These are phyloP conservation scores for Actinomucor elegans DNA, from an alignment of 371 early-diverging fungal genomes.

Conservation along the genomic window DNA sequence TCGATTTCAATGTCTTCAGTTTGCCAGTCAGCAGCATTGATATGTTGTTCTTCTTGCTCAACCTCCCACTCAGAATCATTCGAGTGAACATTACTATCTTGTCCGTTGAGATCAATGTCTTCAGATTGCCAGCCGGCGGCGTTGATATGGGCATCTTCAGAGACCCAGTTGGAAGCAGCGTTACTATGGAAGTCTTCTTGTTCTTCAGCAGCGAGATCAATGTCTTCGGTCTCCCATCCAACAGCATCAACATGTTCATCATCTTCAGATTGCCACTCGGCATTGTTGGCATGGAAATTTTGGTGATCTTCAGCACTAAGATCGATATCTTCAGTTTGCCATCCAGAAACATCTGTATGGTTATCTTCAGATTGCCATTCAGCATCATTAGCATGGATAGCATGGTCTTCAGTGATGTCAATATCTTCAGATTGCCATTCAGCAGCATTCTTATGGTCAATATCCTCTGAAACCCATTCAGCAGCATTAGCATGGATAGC, in stretches of 20 bases:
- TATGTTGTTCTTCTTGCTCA: slow-evolving; percentile 3
- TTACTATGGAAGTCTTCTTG: no score
- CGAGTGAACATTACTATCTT: neutral
- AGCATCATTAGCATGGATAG: neutral
- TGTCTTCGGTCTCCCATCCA: slow-evolving; percentile 4
- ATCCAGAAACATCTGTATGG: slow-evolving; percentile 9
- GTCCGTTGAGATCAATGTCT: neutral
- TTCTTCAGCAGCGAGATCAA: neutral
- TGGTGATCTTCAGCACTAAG: neutral
- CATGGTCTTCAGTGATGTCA: neutral
- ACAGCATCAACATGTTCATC: neutral
- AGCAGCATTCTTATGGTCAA: neutral
- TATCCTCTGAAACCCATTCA: slow-evolving; percentile 18
- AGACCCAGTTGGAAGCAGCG: slow-evolving; percentile 8
- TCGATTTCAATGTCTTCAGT: neutral
- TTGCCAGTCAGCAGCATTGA: slow-evolving; percentile 20
- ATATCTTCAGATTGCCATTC: slow-evolving; percentile 5
- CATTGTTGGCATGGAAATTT: slow-evolving; percentile 12
- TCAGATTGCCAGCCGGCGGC: slow-evolving; percentile 14
- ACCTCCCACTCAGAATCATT: neutral
- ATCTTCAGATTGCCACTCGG: slow-evolving; percentile 18
- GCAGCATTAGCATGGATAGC: slow-evolving; percentile 18
- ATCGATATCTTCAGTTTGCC: slow-evolving; percentile 9
- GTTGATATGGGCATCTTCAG: slow-evolving; percentile 10
- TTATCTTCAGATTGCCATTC: slow-evolving; percentile 12